Percentiles rank a stretch among this genome's conserved stretches.
Evolutionary conservation across 129 eudicot genomes (phyloP).

Genomic region (Ambrosia artemisiifolia): DNA sequence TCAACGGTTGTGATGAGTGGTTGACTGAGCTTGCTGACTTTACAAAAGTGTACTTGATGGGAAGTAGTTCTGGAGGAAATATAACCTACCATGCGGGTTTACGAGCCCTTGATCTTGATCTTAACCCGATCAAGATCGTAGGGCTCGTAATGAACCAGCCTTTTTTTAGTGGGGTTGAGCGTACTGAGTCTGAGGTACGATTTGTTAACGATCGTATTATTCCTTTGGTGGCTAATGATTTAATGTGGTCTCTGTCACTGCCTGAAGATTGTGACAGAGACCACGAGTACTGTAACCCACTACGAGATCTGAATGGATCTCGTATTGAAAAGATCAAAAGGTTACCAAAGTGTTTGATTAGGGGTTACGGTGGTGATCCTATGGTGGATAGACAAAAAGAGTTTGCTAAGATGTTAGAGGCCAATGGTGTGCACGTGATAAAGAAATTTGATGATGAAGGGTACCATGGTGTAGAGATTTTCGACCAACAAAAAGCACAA

Average conservation of each 20-base stretch:
- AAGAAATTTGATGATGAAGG: conserved; percentile 44
- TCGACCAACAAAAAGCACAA: conserved; percentile 42
- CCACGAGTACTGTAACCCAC: conserved; percentile 59
- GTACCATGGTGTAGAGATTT: conserved; percentile 57
- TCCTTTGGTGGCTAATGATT: conserved; percentile 42
- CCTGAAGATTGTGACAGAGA: conserved; percentile 49
- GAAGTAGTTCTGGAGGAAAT: conserved; percentile 75
- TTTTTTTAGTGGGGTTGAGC: conserved; percentile 50
- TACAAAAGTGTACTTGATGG: conserved; percentile 45
- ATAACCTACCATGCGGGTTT: conserved; percentile 45
- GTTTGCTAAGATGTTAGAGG: conserved; percentile 53
- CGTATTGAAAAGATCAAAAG: conserved; percentile 37
- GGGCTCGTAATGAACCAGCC: conserved; percentile 62
- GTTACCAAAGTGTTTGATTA: conserved; percentile 52
- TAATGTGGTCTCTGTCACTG: conserved; percentile 63
- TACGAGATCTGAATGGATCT: neutral
- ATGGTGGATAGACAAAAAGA: conserved; percentile 54
- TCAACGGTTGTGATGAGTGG: conserved; percentile 52
- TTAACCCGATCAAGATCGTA: conserved; percentile 40
- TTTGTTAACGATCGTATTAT: conserved; percentile 35
- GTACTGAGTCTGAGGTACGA: conserved; percentile 48
- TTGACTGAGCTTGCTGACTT: conserved; percentile 56
- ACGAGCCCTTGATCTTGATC: conserved; percentile 43
- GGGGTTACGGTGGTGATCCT: conserved; percentile 60
- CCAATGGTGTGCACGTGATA: conserved; percentile 52